These are phyloP conservation scores for Tympanopsis confertula DNA, from an alignment of 2,329 filamentous ascomycete species.

Conservation along the genomic window DNA sequence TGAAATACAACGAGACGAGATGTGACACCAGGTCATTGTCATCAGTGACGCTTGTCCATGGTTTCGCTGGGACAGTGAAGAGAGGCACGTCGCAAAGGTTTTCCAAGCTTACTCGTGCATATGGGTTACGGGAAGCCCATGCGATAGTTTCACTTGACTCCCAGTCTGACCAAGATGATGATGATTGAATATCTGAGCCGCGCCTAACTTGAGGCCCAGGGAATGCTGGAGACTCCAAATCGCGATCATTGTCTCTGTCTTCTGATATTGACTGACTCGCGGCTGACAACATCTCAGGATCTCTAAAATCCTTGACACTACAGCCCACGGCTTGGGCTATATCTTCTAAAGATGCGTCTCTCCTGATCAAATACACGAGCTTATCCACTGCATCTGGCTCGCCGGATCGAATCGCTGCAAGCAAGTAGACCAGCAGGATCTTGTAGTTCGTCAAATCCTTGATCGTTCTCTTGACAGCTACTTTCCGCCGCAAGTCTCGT, in stretches of 20 bases:
- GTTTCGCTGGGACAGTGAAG: constrained; percentile 11
- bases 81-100: constrained; percentile 15
- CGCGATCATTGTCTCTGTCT: not conserved
- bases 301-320: too few species aligned
- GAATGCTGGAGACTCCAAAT: not conserved
- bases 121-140: constrained; percentile 12
- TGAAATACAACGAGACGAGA: constrained; percentile 1
- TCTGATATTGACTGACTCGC: not conserved
- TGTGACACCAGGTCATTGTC: constrained; percentile 1
- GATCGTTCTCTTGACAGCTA: constrained; percentile 18
- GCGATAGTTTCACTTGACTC: not conserved
- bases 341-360: not conserved
- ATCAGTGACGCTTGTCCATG: constrained; percentile 3
- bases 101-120: constrained; percentile 10
- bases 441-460: constrained; percentile 16
- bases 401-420: not conserved
- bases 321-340: not conserved
- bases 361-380: not conserved
- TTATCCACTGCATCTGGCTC: not conserved
- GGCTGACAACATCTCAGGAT: too few species aligned
- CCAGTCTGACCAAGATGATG: too few species aligned
- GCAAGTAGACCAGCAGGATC: not conserved
- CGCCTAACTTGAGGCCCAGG: too few species aligned
- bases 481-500: constrained; percentile 21
- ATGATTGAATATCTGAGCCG: too few species aligned